A percentile compares a stretch with the other conserved stretches of the same genome.
Evolutionary conservation across 2,329 filamentous ascomycete genomes (phyloP).

Genomic region (Fusarium praegraminearum): DNA sequence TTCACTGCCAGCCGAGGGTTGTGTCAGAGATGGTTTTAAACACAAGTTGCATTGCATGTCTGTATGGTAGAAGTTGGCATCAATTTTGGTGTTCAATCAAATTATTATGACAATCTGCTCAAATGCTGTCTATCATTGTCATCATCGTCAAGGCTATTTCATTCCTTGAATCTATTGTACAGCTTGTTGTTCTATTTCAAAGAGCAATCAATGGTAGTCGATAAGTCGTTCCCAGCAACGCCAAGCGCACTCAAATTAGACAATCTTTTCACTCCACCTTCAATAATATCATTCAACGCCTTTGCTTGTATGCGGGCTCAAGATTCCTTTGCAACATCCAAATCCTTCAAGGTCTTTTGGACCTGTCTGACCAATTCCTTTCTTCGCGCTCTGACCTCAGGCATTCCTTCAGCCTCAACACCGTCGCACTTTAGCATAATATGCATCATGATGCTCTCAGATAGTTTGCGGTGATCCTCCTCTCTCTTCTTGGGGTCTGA

Average conservation of each 20-base stretch:
- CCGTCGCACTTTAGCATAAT: slow-evolving; percentile 81
- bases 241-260: slow-evolving; percentile 38
- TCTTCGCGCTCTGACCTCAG: slow-evolving; percentile 71
- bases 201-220: slow-evolving; percentile 34
- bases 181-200: slow-evolving; percentile 46
- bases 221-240: slow-evolving; percentile 39
- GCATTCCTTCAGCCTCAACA: slow-evolving; percentile 78
- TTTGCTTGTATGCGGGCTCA: slow-evolving; percentile 16
- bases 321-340: slow-evolving; percentile 65
- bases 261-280: slow-evolving; percentile 31
- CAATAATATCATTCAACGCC: slow-evolving; percentile 17
- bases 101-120: slow-evolving; percentile 30
- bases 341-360: slow-evolving; percentile 72
- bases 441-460: slow-evolving; percentile 81
- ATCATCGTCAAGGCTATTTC: slow-evolving; percentile 39
- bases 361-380: slow-evolving; percentile 80
- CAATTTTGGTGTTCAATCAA: slow-evolving; percentile 5
- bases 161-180: slow-evolving; percentile 47
- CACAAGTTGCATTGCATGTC: background rate
- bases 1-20: background rate
- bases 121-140: slow-evolving; percentile 43
- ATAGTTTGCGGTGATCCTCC: slow-evolving; percentile 80
- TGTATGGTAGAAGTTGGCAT: background rate
- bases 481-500: slow-evolving; percentile 73
- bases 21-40: slow-evolving; percentile 10